These are phyloP conservation scores for Fusarium sp. DNA, from an alignment of 2,329 filamentous ascomycete species.

Conservation along the genomic window DNA sequence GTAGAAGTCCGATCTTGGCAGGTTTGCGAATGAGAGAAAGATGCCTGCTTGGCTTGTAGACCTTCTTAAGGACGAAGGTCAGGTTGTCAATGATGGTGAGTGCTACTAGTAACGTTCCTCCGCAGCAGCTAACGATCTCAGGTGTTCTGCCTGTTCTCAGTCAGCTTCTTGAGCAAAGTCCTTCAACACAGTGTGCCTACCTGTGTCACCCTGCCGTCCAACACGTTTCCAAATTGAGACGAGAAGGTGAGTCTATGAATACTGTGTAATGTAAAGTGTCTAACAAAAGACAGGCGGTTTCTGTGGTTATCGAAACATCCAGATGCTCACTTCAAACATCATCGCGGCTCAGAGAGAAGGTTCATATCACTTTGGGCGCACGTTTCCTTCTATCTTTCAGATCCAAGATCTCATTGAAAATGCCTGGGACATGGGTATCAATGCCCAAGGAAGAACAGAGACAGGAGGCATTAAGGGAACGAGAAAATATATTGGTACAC, in stretches of 20 bases:
- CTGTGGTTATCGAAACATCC: conserved; percentile 94
- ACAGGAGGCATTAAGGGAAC: conserved; percentile 90
- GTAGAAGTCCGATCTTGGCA: conserved; percentile 72
- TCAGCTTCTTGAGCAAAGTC: conserved; percentile 71
- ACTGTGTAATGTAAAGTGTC: background rate
- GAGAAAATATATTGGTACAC: conserved; percentile 93
- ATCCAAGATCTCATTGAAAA: conserved; percentile 88
- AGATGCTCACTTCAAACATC: conserved; percentile 87
- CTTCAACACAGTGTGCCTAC: conserved; percentile 73
- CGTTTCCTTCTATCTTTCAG: conserved; percentile 78
- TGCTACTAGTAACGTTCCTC: too few species aligned
- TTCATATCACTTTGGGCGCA: conserved; percentile 65
- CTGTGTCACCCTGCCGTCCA: conserved; percentile 79
- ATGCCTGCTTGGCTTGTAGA: conserved; percentile 77
- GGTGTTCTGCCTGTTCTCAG: conserved; percentile 70
- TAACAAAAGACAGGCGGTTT: conserved; percentile 72
- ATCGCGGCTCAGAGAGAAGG: conserved; percentile 66
- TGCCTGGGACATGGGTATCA: conserved; percentile 89
- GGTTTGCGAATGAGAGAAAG: conserved; percentile 75
- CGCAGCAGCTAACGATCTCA: conserved; percentile 34
- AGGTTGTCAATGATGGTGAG: conserved; percentile 63
- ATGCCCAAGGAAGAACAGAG: conserved; percentile 76
- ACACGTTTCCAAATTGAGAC: conserved; percentile 84
- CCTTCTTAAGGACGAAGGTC: conserved; percentile 68
- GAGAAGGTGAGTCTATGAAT: conserved; percentile 64